Evolutionary conservation across 1,284 basidiomycete species (phyloP), one percentile per base, ranked within the genome.

Genomic region (Microbotryum silenes-acaulis): DNA sequence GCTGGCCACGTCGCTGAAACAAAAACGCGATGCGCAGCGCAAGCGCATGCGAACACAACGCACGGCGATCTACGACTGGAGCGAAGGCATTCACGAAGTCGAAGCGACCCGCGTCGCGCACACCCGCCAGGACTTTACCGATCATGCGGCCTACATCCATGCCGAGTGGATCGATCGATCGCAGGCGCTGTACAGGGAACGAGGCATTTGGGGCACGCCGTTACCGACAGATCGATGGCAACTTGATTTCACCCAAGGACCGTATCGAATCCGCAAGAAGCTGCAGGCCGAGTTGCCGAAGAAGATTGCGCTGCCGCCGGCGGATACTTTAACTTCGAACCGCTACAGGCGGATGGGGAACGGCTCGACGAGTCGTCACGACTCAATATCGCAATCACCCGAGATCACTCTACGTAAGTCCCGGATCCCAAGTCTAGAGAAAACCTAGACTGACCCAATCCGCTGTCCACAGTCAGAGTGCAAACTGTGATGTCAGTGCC

Each of bases 201-300:
- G 55, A 18, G 60, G 54, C n/a, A 57, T 44, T n/a, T 64, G 51
- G 49, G 25, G 27, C 16, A 23, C 16, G 20, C 44, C 42, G 1
- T 5, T 18, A 18, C 21, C 10, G 29, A 42, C 47, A 8, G 47
- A 18, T 8, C 45, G n/a, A 5, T 57, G 46, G 57, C 42, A 5
- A 1, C 58, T 64, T 27, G 63, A 64, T 37, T 61, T 56, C 21
- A 64, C 63, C 20, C 60, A 64, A 58, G 59, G 59, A 16, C 59
- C 54, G 10, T 37, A 57, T 12, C 59, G 62, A 2, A 53, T 58
- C 48, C 62, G 59, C n/a, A 61, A 61, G 55, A 64, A 64, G 54
- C 55, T 64, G 7, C 51, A 44, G 16, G 47, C 48, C 7, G 48
- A 48, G n/a, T 47, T 21, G 10, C n/a, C 56, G 12, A 37, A 50